Base-by-base conservation (phyloP, 306 rosid genomes). In the Psophocarpus tetragonolobus region DNA sequence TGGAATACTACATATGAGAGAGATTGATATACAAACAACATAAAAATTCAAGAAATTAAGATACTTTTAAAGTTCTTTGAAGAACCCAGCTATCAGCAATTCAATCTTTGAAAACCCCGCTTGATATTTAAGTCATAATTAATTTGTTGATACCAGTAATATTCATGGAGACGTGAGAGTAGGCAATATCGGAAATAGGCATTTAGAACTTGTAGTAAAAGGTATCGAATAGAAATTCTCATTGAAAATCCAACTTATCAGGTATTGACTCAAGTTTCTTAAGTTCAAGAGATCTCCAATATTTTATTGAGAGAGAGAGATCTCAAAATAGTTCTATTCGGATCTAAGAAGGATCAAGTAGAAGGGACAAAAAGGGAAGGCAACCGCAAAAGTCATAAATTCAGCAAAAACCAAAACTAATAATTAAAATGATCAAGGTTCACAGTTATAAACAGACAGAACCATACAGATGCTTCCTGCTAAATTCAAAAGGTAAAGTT, bases 401-500 rank as follows among this genome's bases (percentile, higher is more conserved):
- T 20, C 29, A 26, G 54, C 64, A 27, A 71, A 71, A 80, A 42
- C 47, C 54, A 32, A 67, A 53, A 58, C 23, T 8, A 65, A 27
- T 24, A 44, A 71, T 33, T 26, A 50, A n/a, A n/a, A n/a, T n/a
- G n/a, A n/a, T 33, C 33, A 54, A 68, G 27, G 42, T 56, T 68
- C 38, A 7, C n/a, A 77, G 42, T 42, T 8, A 17, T 38, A 71
- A 73, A 78, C 63, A 24, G 1, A 23, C 1, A 27, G 53, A 67
- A 60, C 44, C 53, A 30, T 42, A 38, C 70, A 51, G 8, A 67
- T 41, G 78, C 39, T 33, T 68, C 71, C 72, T 15, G 38, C 69
- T 30, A 67, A 69, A 73, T 33, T 58, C 9, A 21, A 72, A 44
- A 71, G 39, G 65, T 7, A 42, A 42, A 61, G 14, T 21, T 9